A percentile compares a stretch with the other conserved stretches of the same genome.
Evolutionary conservation across 805 yeast genomes (phyloP).

Genomic region (Starmera quercuum): DNA sequence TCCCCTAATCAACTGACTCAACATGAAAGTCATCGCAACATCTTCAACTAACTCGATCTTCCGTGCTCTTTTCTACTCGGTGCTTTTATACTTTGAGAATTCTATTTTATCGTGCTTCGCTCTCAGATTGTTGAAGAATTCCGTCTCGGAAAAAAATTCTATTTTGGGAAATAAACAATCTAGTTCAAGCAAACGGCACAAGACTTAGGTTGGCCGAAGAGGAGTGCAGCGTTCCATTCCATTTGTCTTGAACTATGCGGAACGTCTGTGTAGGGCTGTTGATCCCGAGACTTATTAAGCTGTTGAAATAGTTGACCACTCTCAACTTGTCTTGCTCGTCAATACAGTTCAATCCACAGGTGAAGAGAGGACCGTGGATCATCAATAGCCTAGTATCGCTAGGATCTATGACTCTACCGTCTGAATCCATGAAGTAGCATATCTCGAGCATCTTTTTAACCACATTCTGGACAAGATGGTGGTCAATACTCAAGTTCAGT

Average conservation of each 20-base stretch:
- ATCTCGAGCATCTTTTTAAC: constrained; percentile 11
- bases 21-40: too few species aligned
- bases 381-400: constrained; percentile 14
- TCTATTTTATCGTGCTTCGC: too few species aligned
- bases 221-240: constrained; percentile 12
- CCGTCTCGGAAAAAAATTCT: too few species aligned
- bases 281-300: constrained; percentile 11
- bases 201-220: constrained; percentile 8
- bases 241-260: constrained; percentile 9
- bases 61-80: too few species aligned
- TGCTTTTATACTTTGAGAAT: too few species aligned
- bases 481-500: constrained; percentile 24
- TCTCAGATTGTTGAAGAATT: too few species aligned
- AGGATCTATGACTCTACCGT: constrained; percentile 4
- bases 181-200: constrained; percentile 14
- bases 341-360: constrained; percentile 11
- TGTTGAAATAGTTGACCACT: constrained; percentile 10
- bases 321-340: constrained; percentile 6
- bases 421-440: constrained; percentile 11
- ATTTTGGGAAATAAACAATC: constrained; percentile 1
- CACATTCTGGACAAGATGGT: constrained; percentile 10
- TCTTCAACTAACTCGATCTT: too few species aligned
- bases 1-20: too few species aligned
- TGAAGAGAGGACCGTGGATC: constrained; percentile 17
- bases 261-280: constrained; percentile 13